Conservation (phyloP, 2,329 filamentous ascomycete genomes). For the Alternaria arbusti region DNA sequence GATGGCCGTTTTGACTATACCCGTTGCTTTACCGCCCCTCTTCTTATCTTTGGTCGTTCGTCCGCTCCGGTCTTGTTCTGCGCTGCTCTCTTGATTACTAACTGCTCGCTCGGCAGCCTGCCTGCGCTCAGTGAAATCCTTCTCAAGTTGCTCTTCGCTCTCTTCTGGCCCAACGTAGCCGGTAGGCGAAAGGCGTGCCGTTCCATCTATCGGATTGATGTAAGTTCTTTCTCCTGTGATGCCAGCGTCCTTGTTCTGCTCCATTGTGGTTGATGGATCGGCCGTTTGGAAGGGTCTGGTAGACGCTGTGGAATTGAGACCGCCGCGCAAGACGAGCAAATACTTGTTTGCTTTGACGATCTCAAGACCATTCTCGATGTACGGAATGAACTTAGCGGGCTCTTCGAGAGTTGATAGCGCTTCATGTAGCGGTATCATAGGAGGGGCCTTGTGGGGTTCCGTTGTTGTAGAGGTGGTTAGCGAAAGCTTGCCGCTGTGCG, state of each 20-base stretch:
- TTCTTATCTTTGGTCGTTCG: conserved; percentile 7
- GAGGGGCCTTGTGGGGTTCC: conserved; percentile 20
- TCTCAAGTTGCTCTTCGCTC: conserved; percentile 27
- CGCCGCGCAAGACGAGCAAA: conserved; percentile 39
- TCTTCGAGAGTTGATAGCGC: conserved; percentile 35
- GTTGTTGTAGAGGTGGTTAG: conserved; percentile 32
- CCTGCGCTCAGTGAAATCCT: conserved; percentile 31
- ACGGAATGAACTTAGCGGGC: conserved; percentile 40
- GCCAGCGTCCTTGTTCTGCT: background rate
- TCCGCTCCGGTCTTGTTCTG: background rate
- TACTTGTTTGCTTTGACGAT: conserved; percentile 37
- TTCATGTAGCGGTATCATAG: conserved; percentile 32
- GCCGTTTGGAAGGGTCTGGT: conserved; percentile 15
- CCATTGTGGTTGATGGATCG: background rate
- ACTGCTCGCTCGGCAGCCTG: conserved; percentile 22
- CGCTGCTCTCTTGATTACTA: background rate
- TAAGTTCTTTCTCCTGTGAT: background rate
- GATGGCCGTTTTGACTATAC: conserved; percentile 41
- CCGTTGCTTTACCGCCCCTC: conserved; percentile 18
- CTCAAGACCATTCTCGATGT: conserved; percentile 35
- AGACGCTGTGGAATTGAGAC: conserved; percentile 8
- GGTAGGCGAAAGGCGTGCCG: conserved; percentile 39
- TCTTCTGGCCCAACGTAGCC: conserved; percentile 43
- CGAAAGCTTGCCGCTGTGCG: conserved; percentile 31
- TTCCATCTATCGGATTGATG: conserved; percentile 48